These are phyloP conservation scores for Thuidium tamariscinum DNA, from an alignment of 225 moss, liverwort and hornwort genomes.

Conservation along the genomic window DNA sequence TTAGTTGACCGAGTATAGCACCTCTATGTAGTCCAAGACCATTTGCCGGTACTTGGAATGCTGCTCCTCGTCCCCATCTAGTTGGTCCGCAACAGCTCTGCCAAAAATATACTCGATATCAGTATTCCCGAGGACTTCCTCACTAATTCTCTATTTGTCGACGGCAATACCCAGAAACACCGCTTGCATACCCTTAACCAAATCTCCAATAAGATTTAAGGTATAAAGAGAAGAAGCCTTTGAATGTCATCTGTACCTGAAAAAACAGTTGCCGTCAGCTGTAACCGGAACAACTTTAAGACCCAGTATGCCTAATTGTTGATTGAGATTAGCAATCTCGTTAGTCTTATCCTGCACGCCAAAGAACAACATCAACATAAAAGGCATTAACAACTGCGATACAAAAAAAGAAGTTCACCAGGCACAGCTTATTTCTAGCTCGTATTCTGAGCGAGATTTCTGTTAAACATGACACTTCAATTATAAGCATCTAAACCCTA, in stretches of 20 bases:
- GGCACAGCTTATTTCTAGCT: background rate
- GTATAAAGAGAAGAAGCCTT: background rate
- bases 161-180: background rate
- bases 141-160: background rate
- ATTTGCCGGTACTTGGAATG: constrained; percentile 69
- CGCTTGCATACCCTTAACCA: background rate
- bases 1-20: background rate
- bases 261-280: constrained; percentile 96
- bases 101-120: background rate
- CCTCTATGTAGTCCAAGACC: constrained; percentile 84
- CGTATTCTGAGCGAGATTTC: background rate
- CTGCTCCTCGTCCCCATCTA: constrained; percentile 79
- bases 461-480: background rate
- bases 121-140: background rate
- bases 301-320: constrained; percentile 54
- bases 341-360: constrained; percentile 30
- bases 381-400: background rate
- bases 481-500: background rate
- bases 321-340: constrained; percentile 72
- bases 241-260: constrained; percentile 38
- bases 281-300: constrained; percentile 75
- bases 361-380: background rate
- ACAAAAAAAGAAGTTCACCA: background rate
- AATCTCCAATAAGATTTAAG: background rate
- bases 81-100: constrained; percentile 89